Evolutionary conservation across 768 basidiomycete genomes (phyloP), one percentile per base, ranked within the genome.

Genomic region (Kwoniella pini): DNA sequence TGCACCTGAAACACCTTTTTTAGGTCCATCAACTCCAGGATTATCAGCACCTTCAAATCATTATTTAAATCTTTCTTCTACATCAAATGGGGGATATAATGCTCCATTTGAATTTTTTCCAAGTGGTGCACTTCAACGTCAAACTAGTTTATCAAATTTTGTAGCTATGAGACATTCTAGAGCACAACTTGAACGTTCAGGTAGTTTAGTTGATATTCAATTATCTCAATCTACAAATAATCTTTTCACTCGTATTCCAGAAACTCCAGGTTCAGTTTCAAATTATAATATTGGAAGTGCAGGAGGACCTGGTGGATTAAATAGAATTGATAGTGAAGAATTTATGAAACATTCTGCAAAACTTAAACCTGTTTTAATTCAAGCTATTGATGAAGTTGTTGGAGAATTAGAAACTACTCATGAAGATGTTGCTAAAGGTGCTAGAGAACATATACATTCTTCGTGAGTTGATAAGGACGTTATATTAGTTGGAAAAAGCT

Each of bases 351-450:
- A 76, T 45, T 69, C 65, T 40, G 68, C 63, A 24, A 70, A 70
- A 33, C 77, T 98, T 52, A 96, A 94, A 79, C 95, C 95, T 2
- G 88, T 96, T 0, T 82, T 99, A 55, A 91, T 97, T 84, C 92
- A 96, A 78, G 96, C 93, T 6, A 94, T 99, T 52, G 89, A 95
- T 74, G 95, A 97, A 73, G 90, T 97, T 17, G 83, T 96, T 44
- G 92, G 96, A 67, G 96, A 99, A 78, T 82, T 99, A 36, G 94
- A 96, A 77, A 93, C 90, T 2, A 94, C 95, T 1, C 91, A 97
- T 69, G 90, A 96, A 68, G 93, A 88, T 69, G 88, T 98, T 19
- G 89, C 90, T 9, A 95, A 90, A 81, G 90, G 89, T 69, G 91
- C 94, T 1, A 89, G 86, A 79, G 93, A 96, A 77, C 94, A 98